Base-by-base conservation (phyloP, 768 basidiomycete genomes). In the Suillus luteus region DNA sequence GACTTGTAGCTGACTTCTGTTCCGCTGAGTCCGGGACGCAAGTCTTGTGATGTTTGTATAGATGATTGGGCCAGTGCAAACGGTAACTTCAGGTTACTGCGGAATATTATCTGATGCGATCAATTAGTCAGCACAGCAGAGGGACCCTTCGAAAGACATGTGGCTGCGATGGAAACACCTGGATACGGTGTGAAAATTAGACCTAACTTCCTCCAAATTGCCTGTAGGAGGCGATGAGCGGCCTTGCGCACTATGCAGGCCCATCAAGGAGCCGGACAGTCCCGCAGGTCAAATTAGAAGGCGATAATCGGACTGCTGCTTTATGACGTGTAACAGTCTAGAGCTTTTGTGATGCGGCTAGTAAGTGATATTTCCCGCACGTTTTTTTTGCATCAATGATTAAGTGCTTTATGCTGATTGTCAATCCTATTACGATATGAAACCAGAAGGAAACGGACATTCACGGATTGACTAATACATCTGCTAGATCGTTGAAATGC, bases 391-490 rank as follows among this genome's bases (percentile, higher is more conserved):
- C 55, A 62, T 62, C 61, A 62, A 37, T 61, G 60, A 61, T 61
- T 55, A 55, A 58, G 27, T 62, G 31, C 54, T 54, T 54, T 40
- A 27, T 57, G 67, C 69, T 76, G 71, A 75, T 74, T 74, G 75
- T 51, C 73, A 73, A 71, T 76, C 73, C 61, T 66, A 41, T 75
- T 77, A 77, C 74, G 76, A 68, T 68, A 75, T 73, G 72, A 76
- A 77, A 71, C 70, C 68, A 59, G 66, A 65, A 64, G 63, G 59
- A 31, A 60, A 62, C 65, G 70, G 73, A 66, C 59, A 52, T 68
- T 64, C 61, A 64, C 63, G 68, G 65, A 62, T 68, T 75, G 74
- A 77, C 68, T 72, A 75, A 75, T 70, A 63, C 60, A 44, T 70
- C 72, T 71, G 72, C 75, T 68, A 69, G 62, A 72, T 66, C 60